Percentiles rank a stretch among this genome's conserved stretches.
Conservation (phyloP, 257 asterid species). For the Solanum dulcamara region DNA sequence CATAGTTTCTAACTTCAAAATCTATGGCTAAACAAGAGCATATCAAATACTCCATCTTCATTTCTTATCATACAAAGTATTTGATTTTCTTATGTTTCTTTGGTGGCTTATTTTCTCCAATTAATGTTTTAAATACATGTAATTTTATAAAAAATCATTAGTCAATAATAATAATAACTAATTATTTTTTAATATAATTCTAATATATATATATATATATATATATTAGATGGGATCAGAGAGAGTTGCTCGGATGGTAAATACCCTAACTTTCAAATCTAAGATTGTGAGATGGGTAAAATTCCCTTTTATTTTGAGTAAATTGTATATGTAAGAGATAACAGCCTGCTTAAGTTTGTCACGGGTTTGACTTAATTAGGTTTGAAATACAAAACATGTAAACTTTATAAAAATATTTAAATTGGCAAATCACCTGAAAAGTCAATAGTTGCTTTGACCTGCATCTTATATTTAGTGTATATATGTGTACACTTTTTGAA, state of each 20-base stretch:
- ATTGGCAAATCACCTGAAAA: neutral
- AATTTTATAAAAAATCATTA: neutral
- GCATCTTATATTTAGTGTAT: neutral
- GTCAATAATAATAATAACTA: neutral
- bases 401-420: neutral
- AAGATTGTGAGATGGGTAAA: too few relatives aligned
- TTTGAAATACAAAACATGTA: neutral
- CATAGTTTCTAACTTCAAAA: too few relatives aligned
- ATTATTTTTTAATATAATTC: too few relatives aligned
- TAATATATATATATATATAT: too few relatives aligned
- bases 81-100: too few relatives aligned
- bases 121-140: neutral
- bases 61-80: neutral
- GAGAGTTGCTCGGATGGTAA: too few relatives aligned
- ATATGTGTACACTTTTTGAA: too few relatives aligned
- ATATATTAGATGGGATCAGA: too few relatives aligned
- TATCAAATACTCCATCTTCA: neutral
- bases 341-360: neutral
- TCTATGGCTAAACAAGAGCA: neutral
- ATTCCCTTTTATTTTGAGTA: too few relatives aligned
- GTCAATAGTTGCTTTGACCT: neutral
- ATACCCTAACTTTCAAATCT: too few relatives aligned
- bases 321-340: neutral
- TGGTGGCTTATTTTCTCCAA: too few relatives aligned
- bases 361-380: neutral